Evolutionary conservation across 2,329 filamentous ascomycete species (phyloP).

Genomic region (Cryphonectria japonica): DNA sequence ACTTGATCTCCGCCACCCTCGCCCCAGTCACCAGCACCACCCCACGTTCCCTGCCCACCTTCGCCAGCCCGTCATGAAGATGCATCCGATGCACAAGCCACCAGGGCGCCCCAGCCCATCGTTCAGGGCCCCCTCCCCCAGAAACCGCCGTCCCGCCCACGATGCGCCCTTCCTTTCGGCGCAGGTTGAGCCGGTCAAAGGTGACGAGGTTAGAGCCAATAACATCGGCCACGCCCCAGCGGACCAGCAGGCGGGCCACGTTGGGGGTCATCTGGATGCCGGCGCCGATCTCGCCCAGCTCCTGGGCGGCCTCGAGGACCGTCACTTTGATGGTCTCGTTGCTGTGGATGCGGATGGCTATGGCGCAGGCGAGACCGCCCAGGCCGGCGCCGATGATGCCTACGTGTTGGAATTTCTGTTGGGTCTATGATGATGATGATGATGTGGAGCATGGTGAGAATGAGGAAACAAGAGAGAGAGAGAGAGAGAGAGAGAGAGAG

Average conservation of each 20-base stretch:
- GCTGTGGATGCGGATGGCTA: constrained; percentile 40
- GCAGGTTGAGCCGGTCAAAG: constrained; percentile 45
- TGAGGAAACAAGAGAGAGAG: neutral
- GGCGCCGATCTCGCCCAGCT: constrained; percentile 46
- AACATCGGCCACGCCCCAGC: constrained; percentile 44
- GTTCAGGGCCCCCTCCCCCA: constrained; percentile 29
- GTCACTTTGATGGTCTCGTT: constrained; percentile 40
- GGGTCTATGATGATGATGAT: neutral
- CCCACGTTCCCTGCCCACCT: constrained; percentile 44
- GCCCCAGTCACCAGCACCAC: constrained; percentile 43
- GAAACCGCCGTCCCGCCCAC: constrained; percentile 42
- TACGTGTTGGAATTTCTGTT: neutral
- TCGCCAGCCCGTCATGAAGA: constrained; percentile 48
- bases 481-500: no score
- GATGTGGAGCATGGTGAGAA: neutral
- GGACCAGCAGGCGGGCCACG: constrained; percentile 43
- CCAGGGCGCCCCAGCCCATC: constrained; percentile 38
- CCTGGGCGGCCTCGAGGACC: constrained; percentile 45
- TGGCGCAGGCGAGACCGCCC: constrained; percentile 36
- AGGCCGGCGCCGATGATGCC: constrained; percentile 21
- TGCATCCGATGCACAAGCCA: constrained; percentile 54
- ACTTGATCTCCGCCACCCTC: constrained; percentile 40
- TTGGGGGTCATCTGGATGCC: constrained; percentile 47
- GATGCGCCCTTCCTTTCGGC: constrained; percentile 43
- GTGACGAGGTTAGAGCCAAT: constrained; percentile 46